A percentile compares a stretch with the other conserved stretches of the same genome.
These are phyloP conservation scores for Nitzschia inconspicua DNA, from an alignment of 108 stramenopile species.

Conservation along the genomic window DNA sequence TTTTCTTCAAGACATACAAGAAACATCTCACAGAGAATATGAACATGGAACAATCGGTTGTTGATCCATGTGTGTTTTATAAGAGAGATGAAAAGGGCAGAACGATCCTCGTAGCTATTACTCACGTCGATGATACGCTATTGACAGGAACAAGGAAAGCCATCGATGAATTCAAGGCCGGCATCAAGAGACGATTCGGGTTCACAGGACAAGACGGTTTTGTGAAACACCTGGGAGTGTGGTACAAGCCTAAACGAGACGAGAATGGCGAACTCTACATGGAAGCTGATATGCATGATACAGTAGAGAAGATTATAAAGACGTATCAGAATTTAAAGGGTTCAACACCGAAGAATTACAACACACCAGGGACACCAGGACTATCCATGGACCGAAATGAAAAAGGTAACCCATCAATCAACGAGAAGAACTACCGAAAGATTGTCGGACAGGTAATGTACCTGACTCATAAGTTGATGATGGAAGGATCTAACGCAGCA, in stretches of 20 bases:
- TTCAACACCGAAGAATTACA: constrained; percentile 4
- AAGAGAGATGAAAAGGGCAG: too few relatives aligned
- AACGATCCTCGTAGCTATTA: too few relatives aligned
- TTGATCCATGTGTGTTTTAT: too few relatives aligned
- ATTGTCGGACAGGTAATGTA: constrained; percentile 19
- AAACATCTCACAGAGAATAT: background rate
- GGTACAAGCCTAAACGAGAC: background rate
- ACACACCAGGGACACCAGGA: constrained; percentile 15
- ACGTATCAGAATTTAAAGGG: background rate
- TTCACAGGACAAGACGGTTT: too few relatives aligned
- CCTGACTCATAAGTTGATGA: background rate
- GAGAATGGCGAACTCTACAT: background rate
- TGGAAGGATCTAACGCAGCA: constrained; percentile 15
- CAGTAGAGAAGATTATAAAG: background rate
- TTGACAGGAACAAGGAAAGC: too few relatives aligned
- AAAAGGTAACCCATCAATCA: background rate
- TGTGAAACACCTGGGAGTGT: too few relatives aligned
- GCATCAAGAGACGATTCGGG: too few relatives aligned
- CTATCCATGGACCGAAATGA: constrained; percentile 1
- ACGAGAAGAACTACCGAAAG: constrained; percentile 1
- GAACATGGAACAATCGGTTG: background rate
- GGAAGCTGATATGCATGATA: constrained; percentile 1
- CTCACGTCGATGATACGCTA: too few relatives aligned
- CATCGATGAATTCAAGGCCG: too few relatives aligned
- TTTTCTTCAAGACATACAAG: background rate